Evolutionary conservation across 345 rosid genomes (phyloP), one percentile per base, ranked within the genome.

Genomic region (Luvunga scandens): DNA sequence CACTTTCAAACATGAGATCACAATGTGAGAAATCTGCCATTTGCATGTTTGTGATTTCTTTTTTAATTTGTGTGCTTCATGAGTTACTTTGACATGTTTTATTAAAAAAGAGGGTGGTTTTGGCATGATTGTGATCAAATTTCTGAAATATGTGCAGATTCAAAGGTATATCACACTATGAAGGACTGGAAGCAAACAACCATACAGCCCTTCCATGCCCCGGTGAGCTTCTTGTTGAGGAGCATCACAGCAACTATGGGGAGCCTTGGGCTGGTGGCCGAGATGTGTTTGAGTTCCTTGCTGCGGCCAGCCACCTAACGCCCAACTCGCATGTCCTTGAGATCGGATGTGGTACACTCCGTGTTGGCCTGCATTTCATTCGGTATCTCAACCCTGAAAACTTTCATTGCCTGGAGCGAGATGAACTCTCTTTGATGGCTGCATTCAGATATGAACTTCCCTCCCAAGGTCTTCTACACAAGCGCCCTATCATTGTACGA

Each of bases 251-350:
- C 84, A 89, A 95, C 83, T 95, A 95, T 14, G 98, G 98, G 78
- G 99, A 95, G 78, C 98, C 98, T 2, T 95, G 99, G 99, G 98
- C 96, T 0, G 98, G 98, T 80, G 99, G 99, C 36, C 87, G 94
- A 24, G 98, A 95, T 33, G 94, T 95, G 75, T 93, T 95, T 64
- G 99, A 95, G 84, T 95, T 93, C 79, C 95, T 95, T 3, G 96
- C 97, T 4, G 90, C 89, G 73, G 75, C 94, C 66, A 64, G 85
- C 45, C 79, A 78, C 60, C 72, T 95, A 2, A 82, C 85, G 65
- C 90, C 93, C 14, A 69, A 75, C 21, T 88, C 93, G 7, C 88
- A 63, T 45, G 98, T 93, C 27, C 98, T 95, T 2, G 98, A 97
- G 87, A 91, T 97, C 6, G 99, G 99, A 9, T 94, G 99, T 76